These are phyloP conservation scores for Coemansia sp. DNA, from an alignment of 192 early-diverging fungal genomes.

Conservation along the genomic window DNA sequence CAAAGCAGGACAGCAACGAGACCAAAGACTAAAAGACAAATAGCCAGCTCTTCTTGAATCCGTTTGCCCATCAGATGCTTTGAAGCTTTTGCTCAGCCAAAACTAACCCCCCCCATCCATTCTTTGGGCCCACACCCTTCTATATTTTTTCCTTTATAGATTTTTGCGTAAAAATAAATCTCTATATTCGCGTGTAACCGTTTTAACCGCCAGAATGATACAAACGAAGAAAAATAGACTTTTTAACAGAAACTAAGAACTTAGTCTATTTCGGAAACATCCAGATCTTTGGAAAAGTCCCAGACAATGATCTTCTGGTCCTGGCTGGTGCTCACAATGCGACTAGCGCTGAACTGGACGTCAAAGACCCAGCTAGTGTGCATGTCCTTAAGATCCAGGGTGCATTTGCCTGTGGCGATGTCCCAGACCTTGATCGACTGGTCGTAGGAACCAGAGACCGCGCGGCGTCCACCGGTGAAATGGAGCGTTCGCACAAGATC, in stretches of 20 bases:
- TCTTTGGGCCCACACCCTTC: too few relatives aligned
- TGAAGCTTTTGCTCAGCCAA: too few relatives aligned
- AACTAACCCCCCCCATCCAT: too few relatives aligned
- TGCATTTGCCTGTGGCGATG: constrained; percentile 70
- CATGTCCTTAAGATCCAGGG: constrained; percentile 68
- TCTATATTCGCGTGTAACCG: too few relatives aligned
- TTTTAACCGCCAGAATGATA: too few relatives aligned
- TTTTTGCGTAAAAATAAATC: too few relatives aligned
- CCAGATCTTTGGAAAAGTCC: constrained; percentile 56
- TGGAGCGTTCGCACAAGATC: constrained; percentile 83
- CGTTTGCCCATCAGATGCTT: too few relatives aligned
- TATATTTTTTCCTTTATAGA: too few relatives aligned
- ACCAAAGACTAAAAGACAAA: background rate
- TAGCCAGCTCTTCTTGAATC: too few relatives aligned
- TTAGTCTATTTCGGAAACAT: constrained; percentile 39
- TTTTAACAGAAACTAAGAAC: too few relatives aligned
- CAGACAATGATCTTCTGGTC: constrained; percentile 60
- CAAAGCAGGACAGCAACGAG: constrained; percentile 49
- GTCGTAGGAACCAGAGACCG: constrained; percentile 93
- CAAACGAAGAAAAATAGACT: too few relatives aligned
- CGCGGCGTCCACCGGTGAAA: constrained; percentile 70
- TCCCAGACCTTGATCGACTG: constrained; percentile 96
- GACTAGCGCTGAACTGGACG: constrained; percentile 79
- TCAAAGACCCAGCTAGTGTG: constrained; percentile 98
- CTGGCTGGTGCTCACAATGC: constrained; percentile 78